Base-by-base conservation (phyloP, 352 stramenopile genomes). In the Globisporangium cederbergense region DNA sequence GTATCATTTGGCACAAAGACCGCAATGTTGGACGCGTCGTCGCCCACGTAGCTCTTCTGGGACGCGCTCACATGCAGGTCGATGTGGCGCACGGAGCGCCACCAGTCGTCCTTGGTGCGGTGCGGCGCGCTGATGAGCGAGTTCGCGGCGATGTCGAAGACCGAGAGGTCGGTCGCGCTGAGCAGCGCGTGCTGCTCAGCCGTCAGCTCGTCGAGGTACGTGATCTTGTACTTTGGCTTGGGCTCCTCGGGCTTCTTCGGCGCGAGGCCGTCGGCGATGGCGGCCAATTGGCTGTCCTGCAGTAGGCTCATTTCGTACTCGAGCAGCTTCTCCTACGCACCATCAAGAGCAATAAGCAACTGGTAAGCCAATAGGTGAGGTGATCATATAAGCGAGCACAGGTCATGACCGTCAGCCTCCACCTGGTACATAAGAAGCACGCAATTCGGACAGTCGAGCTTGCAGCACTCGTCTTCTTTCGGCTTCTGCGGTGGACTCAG, bases 391-490 rank as follows among this genome's bases (percentile, higher is more conserved):
- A 14, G 14, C 1, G 30, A 16, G 7, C 40, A 3, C 11, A 3
- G 8, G 18, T 22, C 30, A 25, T 36, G 32, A 36, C 32, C 32
- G 32, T 36, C 34, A 22, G 32, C 16, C 4, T 60, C 22, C 61
- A 92, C 86, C 74, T 95, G 82, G 58, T 95, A 95, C 56, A 91
- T 77, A 16, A 95, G 67, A 20, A 93, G 71, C n/a, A 95, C 85
- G 66, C 87, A 95, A 66, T 94, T 95, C 40, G 87, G 87, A 56
- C 87, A 95, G 68, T 94, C 86, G 47, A 89, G 73, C 42, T 90
- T 74, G 67, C 87, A 95, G 70, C 87, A 95, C 58, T 95, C 87
- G 66, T 90, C 85, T 52, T 93, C 85, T 36, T 79, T 73, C 43
- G 87, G 87, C 56, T 88, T 82, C 32, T 79, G 62, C 9, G 85